These are phyloP conservation scores for Shiraia sp. DNA, from an alignment of 2,329 filamentous ascomycete genomes.

Conservation along the genomic window DNA sequence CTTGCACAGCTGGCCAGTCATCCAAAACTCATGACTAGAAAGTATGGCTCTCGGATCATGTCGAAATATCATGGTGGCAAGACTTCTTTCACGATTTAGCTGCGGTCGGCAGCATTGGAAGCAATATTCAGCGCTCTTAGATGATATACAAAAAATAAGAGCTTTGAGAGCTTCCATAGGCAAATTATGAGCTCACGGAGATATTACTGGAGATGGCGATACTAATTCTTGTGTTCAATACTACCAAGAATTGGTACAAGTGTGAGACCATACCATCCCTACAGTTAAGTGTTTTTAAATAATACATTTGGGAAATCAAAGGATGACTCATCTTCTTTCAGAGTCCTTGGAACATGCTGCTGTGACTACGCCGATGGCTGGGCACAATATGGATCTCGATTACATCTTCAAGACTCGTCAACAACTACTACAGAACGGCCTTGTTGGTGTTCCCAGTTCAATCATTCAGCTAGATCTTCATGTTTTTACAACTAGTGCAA, in stretches of 20 bases:
- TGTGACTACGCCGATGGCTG: neutral
- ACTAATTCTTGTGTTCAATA: neutral
- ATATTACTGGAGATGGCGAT: neutral
- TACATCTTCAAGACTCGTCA: neutral
- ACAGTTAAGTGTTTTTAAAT: neutral
- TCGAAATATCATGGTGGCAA: too few species aligned
- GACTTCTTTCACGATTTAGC: too few species aligned
- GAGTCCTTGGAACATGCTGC: neutral
- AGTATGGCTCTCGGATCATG: too few species aligned
- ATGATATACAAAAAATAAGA: neutral
- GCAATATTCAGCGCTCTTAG: neutral
- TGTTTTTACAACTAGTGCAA: neutral
- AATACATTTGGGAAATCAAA: neutral
- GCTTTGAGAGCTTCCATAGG: neutral
- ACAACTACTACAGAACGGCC: neutral
- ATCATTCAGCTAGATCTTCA: neutral
- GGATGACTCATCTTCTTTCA: neutral
- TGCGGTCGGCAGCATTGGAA: too few species aligned
- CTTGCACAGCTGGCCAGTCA: too few species aligned
- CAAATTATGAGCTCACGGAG: neutral
- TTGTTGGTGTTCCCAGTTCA: neutral
- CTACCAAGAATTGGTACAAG: neutral
- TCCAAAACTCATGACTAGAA: too few species aligned
- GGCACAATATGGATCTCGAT: neutral
- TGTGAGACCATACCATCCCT: neutral